Conservation (phyloP, 2,329 filamentous ascomycete genomes). For the Graphium sp. region DNA sequence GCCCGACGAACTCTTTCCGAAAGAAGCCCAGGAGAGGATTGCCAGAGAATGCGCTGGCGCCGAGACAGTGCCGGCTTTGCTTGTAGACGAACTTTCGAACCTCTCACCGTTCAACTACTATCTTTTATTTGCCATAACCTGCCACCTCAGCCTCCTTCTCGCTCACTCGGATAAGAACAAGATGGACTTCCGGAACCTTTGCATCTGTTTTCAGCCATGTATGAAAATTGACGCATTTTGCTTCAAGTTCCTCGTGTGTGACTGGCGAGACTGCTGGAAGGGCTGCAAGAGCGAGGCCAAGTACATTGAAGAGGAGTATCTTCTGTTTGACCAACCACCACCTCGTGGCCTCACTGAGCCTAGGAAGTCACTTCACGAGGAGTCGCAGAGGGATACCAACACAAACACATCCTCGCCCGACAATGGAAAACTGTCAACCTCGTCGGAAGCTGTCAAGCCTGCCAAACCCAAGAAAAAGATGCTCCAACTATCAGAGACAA, state of each 20-base stretch:
- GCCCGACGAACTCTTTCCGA: conserved; percentile 88
- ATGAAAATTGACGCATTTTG: conserved; percentile 93
- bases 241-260: conserved; percentile 86
- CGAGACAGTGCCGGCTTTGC: conserved; percentile 64
- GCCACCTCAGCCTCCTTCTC: conserved; percentile 79
- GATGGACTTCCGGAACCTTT: conserved; percentile 92
- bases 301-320: conserved; percentile 55
- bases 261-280: conserved; percentile 96
- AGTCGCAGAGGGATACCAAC: conserved; percentile 6
- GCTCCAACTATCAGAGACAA: conserved; percentile 20
- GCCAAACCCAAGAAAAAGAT: conserved; percentile 24
- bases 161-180: conserved; percentile 92
- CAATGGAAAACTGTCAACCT: conserved; percentile 35
- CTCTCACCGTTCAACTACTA: conserved; percentile 97
- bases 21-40: conserved; percentile 64
- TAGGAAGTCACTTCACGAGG: conserved; percentile 6
- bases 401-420: conserved; percentile 39
- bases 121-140: conserved; percentile 90
- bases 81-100: conserved; percentile 83
- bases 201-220: conserved; percentile 93
- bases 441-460: not conserved
- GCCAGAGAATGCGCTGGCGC: conserved; percentile 64
- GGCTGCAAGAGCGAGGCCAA: conserved; percentile 82
- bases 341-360: conserved; percentile 25
- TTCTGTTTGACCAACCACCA: conserved; percentile 38